A percentile compares a stretch with the other conserved stretches of the same genome.
These are phyloP conservation scores for Saturnispora besseyi DNA, from an alignment of 805 yeast species.

Conservation along the genomic window DNA sequence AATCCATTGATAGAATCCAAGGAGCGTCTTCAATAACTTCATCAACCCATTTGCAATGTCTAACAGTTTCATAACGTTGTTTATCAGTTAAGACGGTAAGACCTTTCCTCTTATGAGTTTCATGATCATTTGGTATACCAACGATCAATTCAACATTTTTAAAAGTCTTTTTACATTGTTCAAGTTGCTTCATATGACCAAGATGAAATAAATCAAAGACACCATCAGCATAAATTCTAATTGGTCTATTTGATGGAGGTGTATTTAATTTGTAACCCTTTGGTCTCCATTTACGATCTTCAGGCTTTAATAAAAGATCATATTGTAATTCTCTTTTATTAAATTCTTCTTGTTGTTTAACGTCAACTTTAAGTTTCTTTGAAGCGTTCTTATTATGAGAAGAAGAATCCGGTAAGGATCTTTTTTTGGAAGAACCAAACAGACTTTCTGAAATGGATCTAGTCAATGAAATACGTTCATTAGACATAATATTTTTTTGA, in stretches of 20 bases:
- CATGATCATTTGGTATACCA: constrained; percentile 85
- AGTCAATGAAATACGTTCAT: constrained; percentile 7
- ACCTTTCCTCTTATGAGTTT: constrained; percentile 89
- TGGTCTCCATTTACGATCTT: constrained; percentile 71
- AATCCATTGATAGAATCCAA: constrained; percentile 85
- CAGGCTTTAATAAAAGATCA: constrained; percentile 58
- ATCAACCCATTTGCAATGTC: constrained; percentile 96
- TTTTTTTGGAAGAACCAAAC: constrained; percentile 10
- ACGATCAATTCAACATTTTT: constrained; percentile 78
- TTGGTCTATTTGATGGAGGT: constrained; percentile 80
- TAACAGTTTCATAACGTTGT: constrained; percentile 84
- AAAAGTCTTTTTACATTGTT: constrained; percentile 90
- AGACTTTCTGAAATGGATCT: constrained; percentile 12
- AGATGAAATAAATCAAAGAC: constrained; percentile 93
- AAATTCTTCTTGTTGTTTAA: constrained; percentile 19
- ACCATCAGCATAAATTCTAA: constrained; percentile 96
- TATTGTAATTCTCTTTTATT: constrained; percentile 43
- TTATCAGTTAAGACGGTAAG: constrained; percentile 81
- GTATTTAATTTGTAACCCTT: constrained; percentile 65
- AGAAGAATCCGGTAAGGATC: constrained; percentile 3
- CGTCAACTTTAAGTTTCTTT: constrained; percentile 16
- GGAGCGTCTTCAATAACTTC: constrained; percentile 94
- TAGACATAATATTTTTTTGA: background rate
- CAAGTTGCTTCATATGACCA: constrained; percentile 97
- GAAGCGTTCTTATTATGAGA: constrained; percentile 1